phyloP scores from a whole-genome alignment of 2,329 filamentous ascomycete species.

The Pseudopyrenochaeta lycopersici region DNA sequence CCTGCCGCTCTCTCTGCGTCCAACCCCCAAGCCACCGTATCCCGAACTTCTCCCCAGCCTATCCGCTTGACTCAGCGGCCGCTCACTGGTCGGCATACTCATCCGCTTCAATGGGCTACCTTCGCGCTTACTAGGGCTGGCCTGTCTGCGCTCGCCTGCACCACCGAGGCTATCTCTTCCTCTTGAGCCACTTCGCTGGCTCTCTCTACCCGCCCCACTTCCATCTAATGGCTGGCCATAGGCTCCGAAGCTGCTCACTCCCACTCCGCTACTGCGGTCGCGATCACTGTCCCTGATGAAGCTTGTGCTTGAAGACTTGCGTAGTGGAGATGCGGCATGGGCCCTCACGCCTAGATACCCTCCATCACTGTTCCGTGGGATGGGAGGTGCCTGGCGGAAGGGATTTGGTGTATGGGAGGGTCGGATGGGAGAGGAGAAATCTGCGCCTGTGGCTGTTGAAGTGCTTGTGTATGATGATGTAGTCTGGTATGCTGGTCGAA shows the following conservation, averaged over 20 bases:
- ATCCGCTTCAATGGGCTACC: slow-evolving; percentile 57
- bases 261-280: neutral
- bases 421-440: slow-evolving; percentile 58
- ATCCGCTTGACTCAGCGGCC: slow-evolving; percentile 22
- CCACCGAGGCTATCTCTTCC: slow-evolving; percentile 30
- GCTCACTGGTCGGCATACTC: slow-evolving; percentile 45
- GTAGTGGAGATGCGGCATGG: slow-evolving; percentile 82
- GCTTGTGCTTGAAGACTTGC: slow-evolving; percentile 75
- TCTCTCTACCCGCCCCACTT: neutral
- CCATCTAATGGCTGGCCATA: neutral
- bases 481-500: slow-evolving; percentile 32
- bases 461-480: slow-evolving; percentile 43
- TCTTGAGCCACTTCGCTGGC: slow-evolving; percentile 13
- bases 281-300: slow-evolving; percentile 44
- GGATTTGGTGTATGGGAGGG: slow-evolving; percentile 55
- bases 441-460: slow-evolving; percentile 47
- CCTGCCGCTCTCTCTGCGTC: slow-evolving; percentile 39
- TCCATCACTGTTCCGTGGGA: slow-evolving; percentile 69
- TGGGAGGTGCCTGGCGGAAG: slow-evolving; percentile 61
- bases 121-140: slow-evolving; percentile 48
- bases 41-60: slow-evolving; percentile 27
- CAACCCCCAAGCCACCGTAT: slow-evolving; percentile 34
- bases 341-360: slow-evolving; percentile 83
- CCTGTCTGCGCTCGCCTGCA: slow-evolving; percentile 33
- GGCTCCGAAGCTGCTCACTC: neutral